Conservation (phyloP, 2,329 filamentous ascomycete species). For the Ustilaginoidea virens region DNA sequence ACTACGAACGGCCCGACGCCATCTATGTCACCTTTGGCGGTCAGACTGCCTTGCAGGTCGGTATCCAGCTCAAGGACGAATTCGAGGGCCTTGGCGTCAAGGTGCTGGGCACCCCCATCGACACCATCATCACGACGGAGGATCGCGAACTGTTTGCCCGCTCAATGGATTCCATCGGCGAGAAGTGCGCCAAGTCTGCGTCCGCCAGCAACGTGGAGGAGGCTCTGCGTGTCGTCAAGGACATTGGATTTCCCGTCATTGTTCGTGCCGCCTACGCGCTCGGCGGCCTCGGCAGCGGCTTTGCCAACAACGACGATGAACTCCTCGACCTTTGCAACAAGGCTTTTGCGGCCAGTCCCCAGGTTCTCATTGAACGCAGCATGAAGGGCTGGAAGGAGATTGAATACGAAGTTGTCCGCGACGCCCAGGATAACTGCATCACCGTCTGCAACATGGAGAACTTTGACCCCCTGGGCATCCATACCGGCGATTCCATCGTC, state of each 20-base stretch:
- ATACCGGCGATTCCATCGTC: constrained; percentile 96
- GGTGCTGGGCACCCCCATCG: constrained; percentile 90
- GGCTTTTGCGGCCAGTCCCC: constrained; percentile 86
- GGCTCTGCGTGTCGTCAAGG: constrained; percentile 72
- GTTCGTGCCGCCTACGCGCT: constrained; percentile 92
- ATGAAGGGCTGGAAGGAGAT: constrained; percentile 99
- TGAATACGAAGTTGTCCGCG: constrained; percentile 95
- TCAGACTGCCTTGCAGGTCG: constrained; percentile 90
- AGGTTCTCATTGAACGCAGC: constrained; percentile 90
- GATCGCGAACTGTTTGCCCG: constrained; percentile 94
- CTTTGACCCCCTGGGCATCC: constrained; percentile 94
- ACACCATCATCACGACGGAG: constrained; percentile 97
- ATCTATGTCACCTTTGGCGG: constrained; percentile 98
- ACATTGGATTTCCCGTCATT: constrained; percentile 93
- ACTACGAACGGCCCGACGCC: constrained; percentile 84
- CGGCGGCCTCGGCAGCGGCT: constrained; percentile 87
- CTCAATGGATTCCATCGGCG: constrained; percentile 95
- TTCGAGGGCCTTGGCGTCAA: constrained; percentile 85
- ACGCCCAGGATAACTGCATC: constrained; percentile 94
- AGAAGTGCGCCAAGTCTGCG: constrained; percentile 95
- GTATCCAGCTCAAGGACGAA: constrained; percentile 94
- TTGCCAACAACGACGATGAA: constrained; percentile 76
- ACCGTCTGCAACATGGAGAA: constrained; percentile 99
- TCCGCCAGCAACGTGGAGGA: constrained; percentile 82
- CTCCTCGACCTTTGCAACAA: constrained; percentile 82